These are phyloP conservation scores for Fusarium haematococcum DNA, from an alignment of 2,329 filamentous ascomycete genomes.

Conservation along the genomic window DNA sequence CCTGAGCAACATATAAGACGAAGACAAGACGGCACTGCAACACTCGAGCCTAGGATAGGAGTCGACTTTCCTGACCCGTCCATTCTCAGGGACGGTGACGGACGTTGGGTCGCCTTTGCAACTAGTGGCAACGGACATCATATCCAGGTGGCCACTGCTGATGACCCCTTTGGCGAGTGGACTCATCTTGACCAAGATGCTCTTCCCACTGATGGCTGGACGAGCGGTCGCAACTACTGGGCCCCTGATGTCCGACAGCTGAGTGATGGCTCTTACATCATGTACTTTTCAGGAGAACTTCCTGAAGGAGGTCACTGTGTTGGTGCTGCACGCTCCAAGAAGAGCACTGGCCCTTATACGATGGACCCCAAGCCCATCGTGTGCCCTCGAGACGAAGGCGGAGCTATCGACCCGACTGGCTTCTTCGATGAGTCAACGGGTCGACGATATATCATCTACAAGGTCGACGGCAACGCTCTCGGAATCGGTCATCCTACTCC, in stretches of 20 bases:
- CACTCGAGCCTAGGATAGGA: slow-evolving; percentile 29
- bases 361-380: slow-evolving; percentile 61
- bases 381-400: slow-evolving; percentile 65
- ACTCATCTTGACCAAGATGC: slow-evolving; percentile 63
- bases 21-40: slow-evolving; percentile 22
- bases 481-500: slow-evolving; percentile 61
- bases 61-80: slow-evolving; percentile 67
- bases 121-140: slow-evolving; percentile 63
- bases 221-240: slow-evolving; percentile 66
- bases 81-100: slow-evolving; percentile 60
- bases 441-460: slow-evolving; percentile 71
- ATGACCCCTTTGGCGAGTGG: slow-evolving; percentile 60
- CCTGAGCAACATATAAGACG: slow-evolving; percentile 17
- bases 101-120: slow-evolving; percentile 69
- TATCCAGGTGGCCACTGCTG: slow-evolving; percentile 65
- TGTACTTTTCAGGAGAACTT: slow-evolving; percentile 69
- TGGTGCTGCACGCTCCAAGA: slow-evolving; percentile 63
- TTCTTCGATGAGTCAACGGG: slow-evolving; percentile 66
- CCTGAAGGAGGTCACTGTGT: slow-evolving; percentile 65
- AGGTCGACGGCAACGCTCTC: slow-evolving; percentile 72
- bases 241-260: slow-evolving; percentile 70
- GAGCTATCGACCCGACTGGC: slow-evolving; percentile 72
- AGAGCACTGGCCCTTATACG: slow-evolving; percentile 64
- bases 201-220: slow-evolving; percentile 67
- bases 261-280: slow-evolving; percentile 63